These are phyloP conservation scores for Nemania sp. DNA, from an alignment of 2,329 filamentous ascomycete species.

Conservation along the genomic window DNA sequence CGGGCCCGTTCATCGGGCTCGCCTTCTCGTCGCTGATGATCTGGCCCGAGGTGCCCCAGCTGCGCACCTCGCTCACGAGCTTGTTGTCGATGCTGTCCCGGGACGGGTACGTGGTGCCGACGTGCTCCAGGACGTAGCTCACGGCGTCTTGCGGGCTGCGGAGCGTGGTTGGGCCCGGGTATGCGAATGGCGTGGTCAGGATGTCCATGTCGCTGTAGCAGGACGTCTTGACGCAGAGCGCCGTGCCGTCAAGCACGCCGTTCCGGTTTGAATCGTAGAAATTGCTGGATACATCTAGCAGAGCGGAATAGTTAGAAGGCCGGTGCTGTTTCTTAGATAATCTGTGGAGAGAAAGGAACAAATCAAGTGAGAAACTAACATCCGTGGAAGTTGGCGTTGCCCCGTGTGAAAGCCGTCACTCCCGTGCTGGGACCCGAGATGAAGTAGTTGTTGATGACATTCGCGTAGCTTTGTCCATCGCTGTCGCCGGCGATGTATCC, in stretches of 20 bases:
- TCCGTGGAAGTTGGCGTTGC: conserved; percentile 57
- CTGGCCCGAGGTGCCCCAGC: conserved; percentile 49
- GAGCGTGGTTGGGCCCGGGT: conserved; percentile 46
- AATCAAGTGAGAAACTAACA: conserved; percentile 37
- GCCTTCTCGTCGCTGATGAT: conserved; percentile 51
- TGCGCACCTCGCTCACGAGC: conserved; percentile 49
- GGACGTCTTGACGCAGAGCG: conserved; percentile 45
- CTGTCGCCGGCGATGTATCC: conserved; percentile 59
- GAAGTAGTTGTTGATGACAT: conserved; percentile 61
- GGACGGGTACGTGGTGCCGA: conserved; percentile 46
- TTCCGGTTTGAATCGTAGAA: conserved; percentile 55
- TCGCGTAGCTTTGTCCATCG: conserved; percentile 49
- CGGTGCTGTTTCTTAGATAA: not conserved
- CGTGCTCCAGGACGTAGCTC: conserved; percentile 44
- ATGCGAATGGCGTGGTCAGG: conserved; percentile 44
- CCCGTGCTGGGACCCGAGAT: conserved; percentile 56
- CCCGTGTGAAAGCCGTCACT: conserved; percentile 55
- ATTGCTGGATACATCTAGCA: conserved; percentile 51
- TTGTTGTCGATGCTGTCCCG: conserved; percentile 49
- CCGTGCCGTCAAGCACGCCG: conserved; percentile 52
- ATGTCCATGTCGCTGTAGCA: conserved; percentile 54
- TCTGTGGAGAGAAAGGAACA: not conserved
- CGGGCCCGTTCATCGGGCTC: conserved; percentile 43
- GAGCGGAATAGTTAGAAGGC: not conserved
- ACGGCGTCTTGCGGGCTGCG: conserved; percentile 47